These are phyloP conservation scores for Sideroxylon spinosum DNA, from an alignment of 179 eudicot genomes.

Conservation along the genomic window DNA sequence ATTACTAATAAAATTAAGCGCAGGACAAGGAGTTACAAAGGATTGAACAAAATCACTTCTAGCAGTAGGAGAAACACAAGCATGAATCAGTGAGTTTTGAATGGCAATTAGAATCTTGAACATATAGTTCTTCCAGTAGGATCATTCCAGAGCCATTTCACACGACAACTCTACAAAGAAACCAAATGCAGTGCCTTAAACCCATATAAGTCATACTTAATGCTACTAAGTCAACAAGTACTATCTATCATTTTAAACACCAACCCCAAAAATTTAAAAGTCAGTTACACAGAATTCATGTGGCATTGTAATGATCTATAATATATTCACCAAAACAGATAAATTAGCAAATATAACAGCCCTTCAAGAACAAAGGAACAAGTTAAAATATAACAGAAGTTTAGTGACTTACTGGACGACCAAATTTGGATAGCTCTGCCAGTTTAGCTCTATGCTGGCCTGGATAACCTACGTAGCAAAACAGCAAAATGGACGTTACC, in stretches of 20 bases:
- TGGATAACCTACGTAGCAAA: constrained; percentile 45
- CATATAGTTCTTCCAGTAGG: neutral
- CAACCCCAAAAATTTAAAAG: constrained; percentile 1
- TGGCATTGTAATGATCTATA: neutral
- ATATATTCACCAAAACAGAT: neutral
- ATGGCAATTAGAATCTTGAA: neutral
- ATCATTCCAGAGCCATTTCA: too few relatives aligned
- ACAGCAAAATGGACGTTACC: neutral
- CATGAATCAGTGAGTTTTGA: neutral
- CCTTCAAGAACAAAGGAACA: neutral
- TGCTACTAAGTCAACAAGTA: neutral
- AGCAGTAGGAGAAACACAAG: neutral
- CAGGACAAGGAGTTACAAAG: neutral
- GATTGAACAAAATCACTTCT: neutral
- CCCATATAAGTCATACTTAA: neutral
- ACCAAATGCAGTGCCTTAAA: neutral
- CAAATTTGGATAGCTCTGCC: constrained; percentile 80
- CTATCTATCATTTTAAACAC: neutral
- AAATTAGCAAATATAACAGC: neutral
- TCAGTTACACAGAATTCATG: neutral
- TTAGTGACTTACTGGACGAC: constrained; percentile 72
- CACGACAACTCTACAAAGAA: neutral
- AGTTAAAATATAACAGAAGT: constrained; percentile 4
- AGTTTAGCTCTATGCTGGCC: constrained; percentile 79
- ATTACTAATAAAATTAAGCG: neutral